Evolutionary conservation across 176 grass and related monocot species (phyloP).

Genomic region (Hyparrhenia diplandra): DNA sequence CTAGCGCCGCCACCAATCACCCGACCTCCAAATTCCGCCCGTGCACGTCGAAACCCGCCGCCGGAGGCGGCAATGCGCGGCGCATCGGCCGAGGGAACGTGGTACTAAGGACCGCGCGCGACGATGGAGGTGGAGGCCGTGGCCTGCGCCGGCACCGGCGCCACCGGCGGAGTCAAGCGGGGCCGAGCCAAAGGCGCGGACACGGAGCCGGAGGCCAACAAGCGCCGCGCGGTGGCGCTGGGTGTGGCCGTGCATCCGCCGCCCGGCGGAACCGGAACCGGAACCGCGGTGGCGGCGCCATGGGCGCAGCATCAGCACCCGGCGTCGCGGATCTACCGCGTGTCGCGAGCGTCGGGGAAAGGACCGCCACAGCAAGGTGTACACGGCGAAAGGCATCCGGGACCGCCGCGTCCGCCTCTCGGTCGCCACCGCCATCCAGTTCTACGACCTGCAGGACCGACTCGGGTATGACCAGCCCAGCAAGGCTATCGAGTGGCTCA

Average conservation of each 20-base stretch:
- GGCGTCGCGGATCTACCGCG: conserved; percentile 77
- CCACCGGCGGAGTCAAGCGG: conserved; percentile 12
- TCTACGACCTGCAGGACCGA: conserved; percentile 88
- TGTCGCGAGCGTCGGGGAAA: conserved; percentile 62
- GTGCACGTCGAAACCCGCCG: not conserved
- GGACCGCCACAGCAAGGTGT: conserved; percentile 96
- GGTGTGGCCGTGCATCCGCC: not conserved
- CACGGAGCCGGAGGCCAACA: conserved; percentile 11
- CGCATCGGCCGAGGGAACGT: conserved; percentile 13
- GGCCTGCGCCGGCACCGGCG: not conserved
- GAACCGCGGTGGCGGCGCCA: not conserved
- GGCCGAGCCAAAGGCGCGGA: not conserved
- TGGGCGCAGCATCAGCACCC: conserved; percentile 37
- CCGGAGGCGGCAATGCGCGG: not conserved
- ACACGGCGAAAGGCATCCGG: conserved; percentile 81
- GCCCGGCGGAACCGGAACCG: no score
- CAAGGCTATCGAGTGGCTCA: conserved; percentile 95
- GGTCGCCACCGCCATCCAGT: conserved; percentile 85
- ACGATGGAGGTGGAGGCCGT: conserved; percentile 30
- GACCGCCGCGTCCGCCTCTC: conserved; percentile 81
- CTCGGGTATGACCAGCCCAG: conserved; percentile 81
- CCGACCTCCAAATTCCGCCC: not conserved
- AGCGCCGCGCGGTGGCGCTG: not conserved
- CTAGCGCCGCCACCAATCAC: not conserved
- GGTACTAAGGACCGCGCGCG: no score